Percentiles rank a stretch among this genome's conserved stretches.
phyloP scores from a whole-genome alignment of 192 early-diverging fungal genomes.

The Linnemannia schmuckeri region DNA sequence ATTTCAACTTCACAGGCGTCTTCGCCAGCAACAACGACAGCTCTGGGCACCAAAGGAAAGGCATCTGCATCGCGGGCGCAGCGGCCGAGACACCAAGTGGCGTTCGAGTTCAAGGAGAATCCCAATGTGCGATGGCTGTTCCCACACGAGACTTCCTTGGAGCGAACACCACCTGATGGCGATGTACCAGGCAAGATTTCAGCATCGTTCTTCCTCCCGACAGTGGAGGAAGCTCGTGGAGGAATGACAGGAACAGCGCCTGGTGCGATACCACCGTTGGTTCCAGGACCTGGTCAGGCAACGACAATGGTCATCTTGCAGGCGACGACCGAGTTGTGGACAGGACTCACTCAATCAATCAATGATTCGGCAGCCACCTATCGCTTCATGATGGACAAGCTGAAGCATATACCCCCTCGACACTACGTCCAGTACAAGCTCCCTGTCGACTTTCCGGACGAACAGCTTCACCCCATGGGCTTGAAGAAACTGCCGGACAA shows the following conservation, averaged over 20 bases:
- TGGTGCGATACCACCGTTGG: background rate
- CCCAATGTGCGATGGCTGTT: conserved; percentile 45
- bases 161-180: conserved; percentile 17
- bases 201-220: conserved; percentile 42
- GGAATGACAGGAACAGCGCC: background rate
- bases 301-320: conserved; percentile 50
- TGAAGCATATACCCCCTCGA: conserved; percentile 40
- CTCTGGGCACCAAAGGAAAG: background rate
- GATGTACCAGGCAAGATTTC: conserved; percentile 27
- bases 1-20: background rate
- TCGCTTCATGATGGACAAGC: conserved; percentile 47
- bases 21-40: background rate
- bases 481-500: conserved; percentile 27
- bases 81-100: conserved; percentile 33
- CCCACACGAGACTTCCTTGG: conserved; percentile 38
- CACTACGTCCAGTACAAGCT: conserved; percentile 41
- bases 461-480: conserved; percentile 26
- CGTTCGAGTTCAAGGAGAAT: conserved; percentile 51
- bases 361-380: conserved; percentile 34
- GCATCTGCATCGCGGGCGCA: background rate
- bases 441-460: conserved; percentile 31
- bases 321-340: conserved; percentile 38
- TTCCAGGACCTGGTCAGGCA: conserved; percentile 25
- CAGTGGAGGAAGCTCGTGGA: conserved; percentile 13
- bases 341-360: conserved; percentile 27